Evolutionary conservation across 1,139 yeast genomes (phyloP).

Genomic region (Hansenula sp.): DNA sequence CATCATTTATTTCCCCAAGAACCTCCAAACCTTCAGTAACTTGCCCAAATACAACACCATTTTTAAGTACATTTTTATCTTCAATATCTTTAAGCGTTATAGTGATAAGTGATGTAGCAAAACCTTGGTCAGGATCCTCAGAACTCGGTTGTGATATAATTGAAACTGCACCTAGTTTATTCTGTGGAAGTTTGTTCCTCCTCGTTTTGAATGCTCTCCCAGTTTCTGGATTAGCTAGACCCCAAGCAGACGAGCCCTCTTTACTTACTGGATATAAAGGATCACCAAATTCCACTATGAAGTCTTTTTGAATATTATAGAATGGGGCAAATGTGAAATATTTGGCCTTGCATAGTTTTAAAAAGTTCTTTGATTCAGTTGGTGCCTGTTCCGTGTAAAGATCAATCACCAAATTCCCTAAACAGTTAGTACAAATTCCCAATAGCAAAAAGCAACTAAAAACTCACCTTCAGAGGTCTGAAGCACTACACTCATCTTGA

Average conservation of each 20-base stretch:
- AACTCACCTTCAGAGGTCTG: slow-evolving; percentile 50
- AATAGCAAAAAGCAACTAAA: neutral
- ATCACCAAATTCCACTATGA: slow-evolving; percentile 41
- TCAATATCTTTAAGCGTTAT: slow-evolving; percentile 30
- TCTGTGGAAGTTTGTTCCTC: slow-evolving; percentile 20
- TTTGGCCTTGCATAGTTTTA: slow-evolving; percentile 50
- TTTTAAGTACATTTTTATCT: slow-evolving; percentile 9
- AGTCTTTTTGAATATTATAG: slow-evolving; percentile 35
- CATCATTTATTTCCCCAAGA: slow-evolving; percentile 38
- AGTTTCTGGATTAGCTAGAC: slow-evolving; percentile 18
- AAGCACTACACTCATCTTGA: slow-evolving; percentile 46
- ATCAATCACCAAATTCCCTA: slow-evolving; percentile 42
- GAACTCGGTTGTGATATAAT: slow-evolving; percentile 25
- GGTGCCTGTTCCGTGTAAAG: slow-evolving; percentile 34
- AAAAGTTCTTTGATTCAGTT: slow-evolving; percentile 40
- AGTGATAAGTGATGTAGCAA: slow-evolving; percentile 10
- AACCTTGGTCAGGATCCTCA: slow-evolving; percentile 2
- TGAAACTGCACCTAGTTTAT: slow-evolving; percentile 35
- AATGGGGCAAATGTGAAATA: slow-evolving; percentile 52
- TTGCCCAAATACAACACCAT: slow-evolving; percentile 40
- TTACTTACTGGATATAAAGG: slow-evolving; percentile 38
- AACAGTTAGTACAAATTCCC: too few relatives aligned
- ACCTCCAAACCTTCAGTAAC: slow-evolving; percentile 49
- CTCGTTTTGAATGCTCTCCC: slow-evolving; percentile 15
- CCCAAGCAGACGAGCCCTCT: slow-evolving; percentile 33